These are phyloP conservation scores for Mycena albidolilacea DNA, from an alignment of 768 basidiomycete species.

Conservation along the genomic window DNA sequence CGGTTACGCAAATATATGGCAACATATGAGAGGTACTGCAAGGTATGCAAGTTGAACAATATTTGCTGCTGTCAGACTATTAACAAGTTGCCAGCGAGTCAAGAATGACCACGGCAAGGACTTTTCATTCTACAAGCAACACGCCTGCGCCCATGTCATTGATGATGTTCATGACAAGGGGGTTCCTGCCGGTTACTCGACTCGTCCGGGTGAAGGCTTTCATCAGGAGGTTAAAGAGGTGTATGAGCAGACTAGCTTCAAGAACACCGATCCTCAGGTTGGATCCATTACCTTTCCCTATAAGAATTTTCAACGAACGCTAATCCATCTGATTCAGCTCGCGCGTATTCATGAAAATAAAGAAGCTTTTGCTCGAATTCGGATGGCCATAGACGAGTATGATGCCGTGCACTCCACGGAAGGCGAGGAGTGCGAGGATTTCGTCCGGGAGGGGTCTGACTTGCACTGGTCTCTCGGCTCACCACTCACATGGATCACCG, in stretches of 20 bases:
- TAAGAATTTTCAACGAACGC: too few relatives aligned
- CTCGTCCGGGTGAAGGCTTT: slow-evolving; percentile 5
- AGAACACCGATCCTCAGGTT: slow-evolving; percentile 10
- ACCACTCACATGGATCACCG: too few relatives aligned
- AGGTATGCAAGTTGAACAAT: too few relatives aligned
- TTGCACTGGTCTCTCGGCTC: too few relatives aligned
- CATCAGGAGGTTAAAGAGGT: slow-evolving; percentile 10
- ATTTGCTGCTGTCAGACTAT: too few relatives aligned
- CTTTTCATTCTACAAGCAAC: too few relatives aligned
- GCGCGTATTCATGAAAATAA: slow-evolving; percentile 6
- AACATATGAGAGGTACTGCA: slow-evolving; percentile 4
- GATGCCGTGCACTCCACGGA: too few relatives aligned
- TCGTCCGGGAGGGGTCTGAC: too few relatives aligned
- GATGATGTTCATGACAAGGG: neutral
- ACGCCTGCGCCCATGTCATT: neutral
- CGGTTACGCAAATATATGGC: neutral
- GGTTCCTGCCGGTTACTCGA: neutral
- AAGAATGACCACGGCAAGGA: neutral
- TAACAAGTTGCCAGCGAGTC: neutral
- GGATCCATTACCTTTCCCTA: neutral
- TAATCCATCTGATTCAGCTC: neutral
- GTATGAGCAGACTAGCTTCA: neutral
- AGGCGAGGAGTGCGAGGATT: too few relatives aligned
- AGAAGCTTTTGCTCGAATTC: slow-evolving; percentile 13
- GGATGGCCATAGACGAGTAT: too few relatives aligned